Evolutionary conservation across 169 alveolate genomes (phyloP).

Genomic region (Plasmodium knowlesi): DNA sequence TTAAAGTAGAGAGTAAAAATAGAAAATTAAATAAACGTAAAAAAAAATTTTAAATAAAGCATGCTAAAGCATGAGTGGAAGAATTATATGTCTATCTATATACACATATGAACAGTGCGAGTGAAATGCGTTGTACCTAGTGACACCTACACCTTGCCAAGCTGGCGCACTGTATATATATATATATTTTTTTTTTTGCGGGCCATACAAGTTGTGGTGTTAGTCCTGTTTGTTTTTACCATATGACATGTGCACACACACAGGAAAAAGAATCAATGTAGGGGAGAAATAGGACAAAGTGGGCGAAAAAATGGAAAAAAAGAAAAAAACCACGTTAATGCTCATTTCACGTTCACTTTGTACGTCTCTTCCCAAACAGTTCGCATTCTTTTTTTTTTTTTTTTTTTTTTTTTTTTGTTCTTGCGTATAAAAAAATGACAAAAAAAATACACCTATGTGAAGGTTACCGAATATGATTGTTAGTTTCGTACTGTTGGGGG

Average conservation of each 20-base stretch:
- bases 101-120: not conserved
- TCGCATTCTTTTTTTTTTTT: not conserved
- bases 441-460: not conserved
- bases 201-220: not conserved
- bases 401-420: not conserved
- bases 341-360: not conserved
- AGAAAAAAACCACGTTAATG: not conserved
- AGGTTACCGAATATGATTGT: not conserved
- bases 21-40: not conserved
- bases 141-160: not conserved
- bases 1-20: not conserved
- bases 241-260: not conserved
- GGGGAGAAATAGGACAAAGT: not conserved
- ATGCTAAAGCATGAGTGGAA: not conserved
- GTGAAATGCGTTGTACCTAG: slow-evolving; percentile 22
- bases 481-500: not conserved
- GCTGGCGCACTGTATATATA: not conserved
- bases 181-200: not conserved
- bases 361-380: not conserved
- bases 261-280: not conserved
- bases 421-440: not conserved
- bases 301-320: not conserved
- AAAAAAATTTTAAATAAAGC: not conserved
- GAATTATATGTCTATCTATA: not conserved
- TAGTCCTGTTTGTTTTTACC: not conserved